Evolutionary conservation across 768 basidiomycete genomes (phyloP).

Genomic region (Lentinula sp.): DNA sequence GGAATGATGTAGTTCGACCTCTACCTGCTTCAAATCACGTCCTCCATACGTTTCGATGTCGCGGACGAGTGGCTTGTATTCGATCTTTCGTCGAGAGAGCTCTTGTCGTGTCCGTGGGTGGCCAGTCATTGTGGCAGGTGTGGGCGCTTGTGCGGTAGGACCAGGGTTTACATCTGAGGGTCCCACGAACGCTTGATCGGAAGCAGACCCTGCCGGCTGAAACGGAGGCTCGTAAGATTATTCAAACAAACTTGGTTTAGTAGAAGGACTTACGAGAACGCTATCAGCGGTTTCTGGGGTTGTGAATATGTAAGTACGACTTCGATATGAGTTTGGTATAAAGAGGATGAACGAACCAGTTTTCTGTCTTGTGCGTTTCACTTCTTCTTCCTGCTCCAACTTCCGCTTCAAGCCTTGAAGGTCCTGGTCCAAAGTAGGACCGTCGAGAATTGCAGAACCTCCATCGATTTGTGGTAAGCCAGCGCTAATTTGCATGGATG

Average conservation of each 20-base stretch:
- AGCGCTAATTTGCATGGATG: conserved; percentile 4
- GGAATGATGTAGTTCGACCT: conserved; percentile 49
- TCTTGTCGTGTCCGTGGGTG: conserved; percentile 37
- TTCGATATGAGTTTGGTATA: conserved; percentile 8
- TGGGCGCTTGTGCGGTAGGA: conserved; percentile 13
- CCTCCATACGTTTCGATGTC: conserved; percentile 77
- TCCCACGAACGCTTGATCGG: conserved; percentile 3
- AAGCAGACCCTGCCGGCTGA: conserved; percentile 5
- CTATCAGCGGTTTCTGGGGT: conserved; percentile 41
- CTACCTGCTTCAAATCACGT: conserved; percentile 65
- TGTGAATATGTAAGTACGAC: conserved; percentile 15
- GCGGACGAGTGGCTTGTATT: conserved; percentile 78
- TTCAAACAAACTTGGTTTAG: background rate
- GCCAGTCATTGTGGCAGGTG: conserved; percentile 16
- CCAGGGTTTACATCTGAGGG: conserved; percentile 1
- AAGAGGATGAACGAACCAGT: conserved; percentile 43
- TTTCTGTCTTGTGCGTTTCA: conserved; percentile 68
- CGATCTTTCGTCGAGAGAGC: conserved; percentile 72
- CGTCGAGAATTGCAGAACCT: background rate
- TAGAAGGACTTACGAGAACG: conserved; percentile 31
- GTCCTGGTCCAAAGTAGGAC: conserved; percentile 47
- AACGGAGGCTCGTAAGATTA: conserved; percentile 7
- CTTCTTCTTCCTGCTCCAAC: conserved; percentile 61
- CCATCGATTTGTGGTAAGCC: conserved; percentile 2
- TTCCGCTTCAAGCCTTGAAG: conserved; percentile 68